phyloP scores from a whole-genome alignment of 192 early-diverging fungal genomes.

The Coemansia sp. region DNA sequence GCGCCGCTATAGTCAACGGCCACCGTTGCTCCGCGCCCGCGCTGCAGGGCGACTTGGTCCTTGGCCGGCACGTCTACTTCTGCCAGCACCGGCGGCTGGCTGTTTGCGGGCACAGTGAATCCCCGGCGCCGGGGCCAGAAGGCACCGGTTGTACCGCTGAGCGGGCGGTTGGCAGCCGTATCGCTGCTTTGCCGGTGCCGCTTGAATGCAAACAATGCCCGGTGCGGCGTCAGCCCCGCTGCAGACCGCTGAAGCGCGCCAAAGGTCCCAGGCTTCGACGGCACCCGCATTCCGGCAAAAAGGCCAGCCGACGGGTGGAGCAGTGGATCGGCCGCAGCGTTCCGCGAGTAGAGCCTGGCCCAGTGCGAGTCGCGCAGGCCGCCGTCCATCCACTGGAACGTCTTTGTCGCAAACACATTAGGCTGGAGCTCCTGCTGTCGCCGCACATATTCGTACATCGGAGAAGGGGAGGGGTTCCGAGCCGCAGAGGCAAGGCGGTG shows the following conservation, averaged over 20 bases:
- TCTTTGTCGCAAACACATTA: constrained; percentile 26
- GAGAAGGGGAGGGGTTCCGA: too few relatives aligned
- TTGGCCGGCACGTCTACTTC: neutral
- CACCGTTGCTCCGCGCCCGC: neutral
- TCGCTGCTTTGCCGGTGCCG: constrained; percentile 43
- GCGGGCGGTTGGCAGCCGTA: constrained; percentile 17
- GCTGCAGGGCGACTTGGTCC: neutral
- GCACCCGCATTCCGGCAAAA: constrained; percentile 9
- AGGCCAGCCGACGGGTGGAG: constrained; percentile 41
- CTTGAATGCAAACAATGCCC: constrained; percentile 22
- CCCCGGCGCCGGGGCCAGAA: constrained; percentile 29
- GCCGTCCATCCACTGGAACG: constrained; percentile 48
- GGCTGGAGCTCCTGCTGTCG: constrained; percentile 49
- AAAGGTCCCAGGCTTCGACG: constrained; percentile 8
- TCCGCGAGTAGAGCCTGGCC: constrained; percentile 19
- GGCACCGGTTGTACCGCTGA: constrained; percentile 23
- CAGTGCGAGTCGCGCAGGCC: constrained; percentile 31
- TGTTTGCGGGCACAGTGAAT: constrained; percentile 26
- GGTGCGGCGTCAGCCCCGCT: constrained; percentile 23
- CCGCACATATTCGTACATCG: constrained; percentile 49
- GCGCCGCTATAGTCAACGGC: neutral
- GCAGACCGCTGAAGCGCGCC: constrained; percentile 33
- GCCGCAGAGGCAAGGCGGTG: neutral
- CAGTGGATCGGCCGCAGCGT: constrained; percentile 22
- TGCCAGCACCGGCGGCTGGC: constrained; percentile 10